Base-by-base conservation (phyloP, 73 alveolate genomes). In the Symbiodinium natans region DNA sequence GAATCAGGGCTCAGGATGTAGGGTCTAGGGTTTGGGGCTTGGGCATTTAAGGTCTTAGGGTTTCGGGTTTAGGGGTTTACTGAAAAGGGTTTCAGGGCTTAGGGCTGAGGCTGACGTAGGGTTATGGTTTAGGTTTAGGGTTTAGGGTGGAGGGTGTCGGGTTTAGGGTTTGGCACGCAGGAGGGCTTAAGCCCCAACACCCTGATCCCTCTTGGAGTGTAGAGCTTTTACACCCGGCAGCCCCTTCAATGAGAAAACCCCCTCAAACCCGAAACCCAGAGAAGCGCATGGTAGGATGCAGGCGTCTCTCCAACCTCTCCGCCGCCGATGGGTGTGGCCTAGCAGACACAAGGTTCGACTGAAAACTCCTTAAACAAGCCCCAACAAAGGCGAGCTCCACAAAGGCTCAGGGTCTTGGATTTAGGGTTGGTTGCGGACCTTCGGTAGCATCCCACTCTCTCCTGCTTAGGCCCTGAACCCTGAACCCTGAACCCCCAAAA, bases 271-370 rank as follows among this genome's bases (percentile, higher is more conserved):
- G 68, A 52, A 52, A 52, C 27, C n/a, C 68, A 4, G 0, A 52
- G 27, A 52, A 52, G 68, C 27, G 6, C 63, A n/a, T n/a, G 29
- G 29, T 13, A 52, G 21, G 68, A 27, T 13, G 68, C 82, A 17
- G 38, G 54, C 94, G 94, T 87, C 39, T 87, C 94, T 3, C 83
- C 94, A 38, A 88, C 68, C 41, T 88, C 95, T 17, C 95, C 95
- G 23, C 95, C 95, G 23, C 95, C 95, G 19, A 88, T 71, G 19
- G 95, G 95, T 27, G 95, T 88, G 86, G 95, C 95, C 95, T 88
- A 34, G 40, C 33, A 6, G 7, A n/a, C n/a, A 0, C 73, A 10
- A 1, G 42, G 1, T 6, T 2, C 31, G 82, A 40, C 41, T n/a
- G 77, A 13, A 59, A 25, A 46, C 6, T 46, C 21, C 6, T 46